phyloP scores from a whole-genome alignment of 1,284 basidiomycete genomes.

The Mrakiaceae sp. region DNA sequence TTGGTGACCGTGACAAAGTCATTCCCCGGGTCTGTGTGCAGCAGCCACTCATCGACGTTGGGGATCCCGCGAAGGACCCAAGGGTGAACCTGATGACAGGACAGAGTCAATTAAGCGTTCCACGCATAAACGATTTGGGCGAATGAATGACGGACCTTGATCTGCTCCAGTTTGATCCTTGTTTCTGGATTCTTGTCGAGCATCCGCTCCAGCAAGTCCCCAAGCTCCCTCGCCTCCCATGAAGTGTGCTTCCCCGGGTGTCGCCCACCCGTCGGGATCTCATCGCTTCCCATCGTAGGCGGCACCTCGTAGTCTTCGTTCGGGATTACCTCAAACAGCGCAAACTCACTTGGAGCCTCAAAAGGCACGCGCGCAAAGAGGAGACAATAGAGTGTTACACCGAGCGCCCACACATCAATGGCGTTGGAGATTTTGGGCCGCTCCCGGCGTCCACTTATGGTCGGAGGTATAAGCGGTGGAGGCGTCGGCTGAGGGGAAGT shows the following conservation, averaged over 20 bases:
- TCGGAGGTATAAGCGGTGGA: slow-evolving; percentile 21
- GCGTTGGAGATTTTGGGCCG: slow-evolving; percentile 77
- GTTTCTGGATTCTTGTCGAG: slow-evolving; percentile 71
- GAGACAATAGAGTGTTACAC: slow-evolving; percentile 92
- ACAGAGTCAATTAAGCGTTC: background rate
- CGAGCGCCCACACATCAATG: slow-evolving; percentile 98
- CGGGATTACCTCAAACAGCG: slow-evolving; percentile 74
- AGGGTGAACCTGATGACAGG: slow-evolving; percentile 33
- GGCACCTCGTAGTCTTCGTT: slow-evolving; percentile 64
- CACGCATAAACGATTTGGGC: background rate
- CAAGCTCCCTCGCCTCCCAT: slow-evolving; percentile 43
- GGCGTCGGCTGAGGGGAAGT: slow-evolving; percentile 25
- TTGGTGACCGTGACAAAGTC: slow-evolving; percentile 57
- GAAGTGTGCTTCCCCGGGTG: slow-evolving; percentile 16
- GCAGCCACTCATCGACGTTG: slow-evolving; percentile 65
- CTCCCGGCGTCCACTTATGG: slow-evolving; percentile 25
- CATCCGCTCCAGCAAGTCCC: slow-evolving; percentile 61
- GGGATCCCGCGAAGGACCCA: slow-evolving; percentile 71
- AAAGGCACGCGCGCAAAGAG: slow-evolving; percentile 77
- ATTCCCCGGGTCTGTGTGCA: slow-evolving; percentile 54
- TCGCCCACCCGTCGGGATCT: slow-evolving; percentile 42
- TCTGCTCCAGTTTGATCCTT: slow-evolving; percentile 69
- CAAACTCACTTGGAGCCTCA: slow-evolving; percentile 57
- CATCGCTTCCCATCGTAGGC: slow-evolving; percentile 62
- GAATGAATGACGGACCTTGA: slow-evolving; percentile 53